Base-by-base conservation (phyloP, 768 basidiomycete species). In the Phaeotremella skinneri region DNA sequence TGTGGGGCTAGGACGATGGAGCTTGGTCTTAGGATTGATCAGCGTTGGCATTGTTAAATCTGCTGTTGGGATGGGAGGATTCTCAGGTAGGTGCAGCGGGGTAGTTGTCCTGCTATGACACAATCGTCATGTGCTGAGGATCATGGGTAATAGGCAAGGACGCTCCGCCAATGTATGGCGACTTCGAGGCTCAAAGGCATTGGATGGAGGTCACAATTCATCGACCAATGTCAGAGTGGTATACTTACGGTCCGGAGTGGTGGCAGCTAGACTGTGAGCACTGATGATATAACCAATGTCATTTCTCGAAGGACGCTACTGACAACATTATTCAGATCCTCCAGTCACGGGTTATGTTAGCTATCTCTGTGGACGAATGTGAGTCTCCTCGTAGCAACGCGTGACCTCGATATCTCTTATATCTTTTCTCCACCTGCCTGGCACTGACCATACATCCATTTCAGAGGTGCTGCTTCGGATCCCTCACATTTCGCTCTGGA, bases 171-270 rank as follows among this genome's bases (percentile, higher is more conserved):
- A 86, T 91, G 85, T 90, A 82, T 63, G 91, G 91, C 2, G 91
- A 94, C 77, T 94, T 89, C 66, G 91, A 94, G 74, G 91, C 91
- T 0, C 91, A 93, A 70, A 81, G 91, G 53, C 91, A 93, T 77
- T 94, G 91, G 91, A 90, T 94, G 89, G 91, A 93, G 67, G 73
- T 94, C 37, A 90, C 89, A 2, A 76, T 85, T 25, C 87, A 92
- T 70, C 79, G 91, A 0, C 89, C 91, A 0, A 68, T 84, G 20
- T 79, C 78, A 14, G 78, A 87, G 61, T 97, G 93, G 93, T 97
- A 97, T 76, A 85, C 79, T 1, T 89, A 91, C 75, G 89, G 94
- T 69, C 80, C 89, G 29, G 83, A 84, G 32, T 94, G 94, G 70
- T 97, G 93, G 93, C 90, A 90, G 0, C 81, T 97, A 51, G 93